phyloP scores from a whole-genome alignment of 768 basidiomycete genomes.

The Pluteus cervinus region DNA sequence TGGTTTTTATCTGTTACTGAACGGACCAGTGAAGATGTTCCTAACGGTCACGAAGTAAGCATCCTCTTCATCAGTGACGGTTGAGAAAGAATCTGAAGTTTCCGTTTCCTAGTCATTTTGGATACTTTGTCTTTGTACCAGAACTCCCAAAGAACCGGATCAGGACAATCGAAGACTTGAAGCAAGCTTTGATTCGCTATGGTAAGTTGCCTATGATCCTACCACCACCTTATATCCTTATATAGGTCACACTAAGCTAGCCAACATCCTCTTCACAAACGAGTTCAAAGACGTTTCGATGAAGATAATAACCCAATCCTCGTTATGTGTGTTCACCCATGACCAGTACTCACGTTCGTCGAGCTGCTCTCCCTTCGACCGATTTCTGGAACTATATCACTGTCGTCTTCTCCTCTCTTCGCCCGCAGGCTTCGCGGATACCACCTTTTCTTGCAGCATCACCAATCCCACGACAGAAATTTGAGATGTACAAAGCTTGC shows the following conservation, averaged over 20 bases:
- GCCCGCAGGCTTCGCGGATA: constrained; percentile 25
- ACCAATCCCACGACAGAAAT: constrained; percentile 21
- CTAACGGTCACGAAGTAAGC: too few species aligned
- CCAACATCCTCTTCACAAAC: constrained; percentile 40
- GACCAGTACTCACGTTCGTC: constrained; percentile 25
- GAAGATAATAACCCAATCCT: constrained; percentile 26
- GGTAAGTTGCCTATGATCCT: too few species aligned
- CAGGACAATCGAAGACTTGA: constrained; percentile 27
- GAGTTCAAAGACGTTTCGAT: constrained; percentile 44
- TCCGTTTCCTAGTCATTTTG: constrained; percentile 36
- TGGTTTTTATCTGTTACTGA: too few species aligned
- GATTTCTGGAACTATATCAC: constrained; percentile 6
- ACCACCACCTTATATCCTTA: not conserved
- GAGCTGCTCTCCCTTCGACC: too few species aligned
- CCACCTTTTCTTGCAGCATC: constrained; percentile 34
- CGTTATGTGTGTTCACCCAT: constrained; percentile 36
- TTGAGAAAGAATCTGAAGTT: too few species aligned
- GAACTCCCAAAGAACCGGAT: constrained; percentile 30
- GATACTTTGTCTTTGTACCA: constrained; percentile 48
- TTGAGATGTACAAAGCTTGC: constrained; percentile 28
- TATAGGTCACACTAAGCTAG: constrained; percentile 51
- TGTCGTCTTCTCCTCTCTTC: too few species aligned
- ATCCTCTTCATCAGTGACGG: too few species aligned
- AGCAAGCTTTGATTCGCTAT: constrained; percentile 19
- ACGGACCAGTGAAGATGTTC: too few species aligned